Evolutionary conservation across 164 flowering plant genomes (phyloP).

Genomic region (Tetrastigma voinierianum): DNA sequence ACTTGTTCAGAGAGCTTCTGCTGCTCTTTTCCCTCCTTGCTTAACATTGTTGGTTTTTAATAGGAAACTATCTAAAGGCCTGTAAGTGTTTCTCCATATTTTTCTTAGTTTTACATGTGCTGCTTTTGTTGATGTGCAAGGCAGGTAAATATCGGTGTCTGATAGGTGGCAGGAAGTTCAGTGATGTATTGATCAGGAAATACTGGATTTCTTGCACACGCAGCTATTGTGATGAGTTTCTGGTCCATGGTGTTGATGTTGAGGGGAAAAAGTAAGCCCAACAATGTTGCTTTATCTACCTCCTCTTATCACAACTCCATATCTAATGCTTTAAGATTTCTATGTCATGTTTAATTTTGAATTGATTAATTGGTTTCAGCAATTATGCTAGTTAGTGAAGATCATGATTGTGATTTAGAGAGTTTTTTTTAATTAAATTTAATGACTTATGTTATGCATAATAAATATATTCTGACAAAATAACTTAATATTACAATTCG

Average conservation of each 20-base stretch:
- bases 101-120: neutral
- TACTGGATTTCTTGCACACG: constrained; percentile 75
- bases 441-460: too few relatives aligned
- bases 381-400: too few relatives aligned
- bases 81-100: neutral
- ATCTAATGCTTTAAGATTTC: neutral
- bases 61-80: neutral
- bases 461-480: too few relatives aligned
- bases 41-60: neutral
- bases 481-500: too few relatives aligned
- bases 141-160: constrained; percentile 80
- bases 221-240: constrained; percentile 81
- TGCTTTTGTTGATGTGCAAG: constrained; percentile 45
- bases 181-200: constrained; percentile 62
- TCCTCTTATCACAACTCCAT: too few relatives aligned
- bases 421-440: too few relatives aligned
- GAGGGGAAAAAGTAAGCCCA: constrained; percentile 85
- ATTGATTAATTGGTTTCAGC: too few relatives aligned
- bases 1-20: neutral
- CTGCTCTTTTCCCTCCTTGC: neutral
- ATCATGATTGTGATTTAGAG: too few relatives aligned
- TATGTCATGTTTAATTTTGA: neutral
- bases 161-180: constrained; percentile 99
- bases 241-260: constrained; percentile 98
- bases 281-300: neutral